Evolutionary conservation across 2,329 filamentous ascomycete genomes (phyloP), one percentile per base, ranked within the genome.

Genomic region (Macrophomina phaseolina): DNA sequence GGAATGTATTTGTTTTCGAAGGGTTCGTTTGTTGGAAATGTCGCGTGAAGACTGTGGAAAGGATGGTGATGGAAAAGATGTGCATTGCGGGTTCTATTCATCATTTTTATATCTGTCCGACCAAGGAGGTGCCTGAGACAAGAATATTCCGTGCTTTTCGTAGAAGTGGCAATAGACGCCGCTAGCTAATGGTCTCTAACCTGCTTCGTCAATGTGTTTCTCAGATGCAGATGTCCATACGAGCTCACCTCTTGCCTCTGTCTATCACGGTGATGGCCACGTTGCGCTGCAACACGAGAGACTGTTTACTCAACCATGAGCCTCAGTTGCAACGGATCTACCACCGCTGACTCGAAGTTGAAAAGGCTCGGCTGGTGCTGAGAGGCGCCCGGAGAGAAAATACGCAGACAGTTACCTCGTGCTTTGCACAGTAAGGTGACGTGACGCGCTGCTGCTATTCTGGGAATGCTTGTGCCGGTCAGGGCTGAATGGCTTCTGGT

Each of bases 261-360:
- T 12, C 49, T 5, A 18, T 8, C 56, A 48, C 3, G 28, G n/a
- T 5, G 38, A 23, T 46, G 40, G 38, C 45, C 55, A 61, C 12
- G 48, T 16, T 53, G 52, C 40, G 40, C 49, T 58, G 32, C 42
- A 58, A 48, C 40, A 56, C 63, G 28, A 46, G 40, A 58, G 49
- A 18, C 3, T 18, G 7, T 28, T 48, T 28, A 16, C 5, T 23
- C 28, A 64, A 28, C 49, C 49, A 28, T 28, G 28, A 8, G 14
- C 9, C n/a, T 3, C 14, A 48, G 40, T 8, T 14, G 40, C 16
- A 28, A 28, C 18, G 34, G 9, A 32, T 36, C 28, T 11, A 30
- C 9, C 16, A 46, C 11, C 5, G 30, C 38, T 46, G 55, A 60
- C 18, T 45, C 23, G 45, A 14, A 14, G 28, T 7, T 38, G n/a